Evolutionary conservation across 805 yeast genomes (phyloP), one percentile per base, ranked within the genome.

Genomic region (Metschnikowia lachancei): DNA sequence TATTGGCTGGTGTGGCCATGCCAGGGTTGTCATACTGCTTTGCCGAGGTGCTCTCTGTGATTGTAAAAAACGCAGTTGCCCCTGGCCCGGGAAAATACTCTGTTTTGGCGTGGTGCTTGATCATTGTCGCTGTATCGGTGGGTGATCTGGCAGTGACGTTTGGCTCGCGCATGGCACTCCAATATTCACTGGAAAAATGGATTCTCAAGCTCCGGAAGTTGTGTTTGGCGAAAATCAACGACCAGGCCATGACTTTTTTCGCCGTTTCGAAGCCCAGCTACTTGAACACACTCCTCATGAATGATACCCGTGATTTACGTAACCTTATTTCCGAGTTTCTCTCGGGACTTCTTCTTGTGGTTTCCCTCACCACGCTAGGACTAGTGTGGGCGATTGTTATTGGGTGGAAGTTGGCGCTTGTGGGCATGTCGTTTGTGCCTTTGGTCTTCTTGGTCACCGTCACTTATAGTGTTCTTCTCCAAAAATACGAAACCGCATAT

Each of bases 401-500:
- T 10, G 96, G 97, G 0, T 94, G 98, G 98, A 86, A 84, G 57
- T 67, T 94, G 35, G 79, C 97, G 1, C 66, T 92, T 9, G 94
- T 88, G 1, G 95, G 96, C 1, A 56, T 91, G 10, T 76, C 96
- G 0, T 72, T 90, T 62, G 74, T 86, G 12, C 95, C 96, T 0
- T 52, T 82, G 11, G 80, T 87, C 41, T 56, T 78, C 0, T 20
- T 78, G 0, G 57, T 81, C 1, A 77, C 91, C 2, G 64, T 69
- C 0, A 37, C 70, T 0, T 87, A 81, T 61, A 80, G 87, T 6
- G 49, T 59, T 0, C 41, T 80, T 3, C 64, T 84, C 28, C 81
- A 77, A 49, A 61, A 52, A 9, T 74, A 74, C 52, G 96, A 91
- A 62, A 74, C 78, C 17, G 52, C 54, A 1, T 87, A 87, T 57